These are phyloP conservation scores for Diaporthe capsici DNA, from an alignment of 2,329 filamentous ascomycete species.

Conservation along the genomic window DNA sequence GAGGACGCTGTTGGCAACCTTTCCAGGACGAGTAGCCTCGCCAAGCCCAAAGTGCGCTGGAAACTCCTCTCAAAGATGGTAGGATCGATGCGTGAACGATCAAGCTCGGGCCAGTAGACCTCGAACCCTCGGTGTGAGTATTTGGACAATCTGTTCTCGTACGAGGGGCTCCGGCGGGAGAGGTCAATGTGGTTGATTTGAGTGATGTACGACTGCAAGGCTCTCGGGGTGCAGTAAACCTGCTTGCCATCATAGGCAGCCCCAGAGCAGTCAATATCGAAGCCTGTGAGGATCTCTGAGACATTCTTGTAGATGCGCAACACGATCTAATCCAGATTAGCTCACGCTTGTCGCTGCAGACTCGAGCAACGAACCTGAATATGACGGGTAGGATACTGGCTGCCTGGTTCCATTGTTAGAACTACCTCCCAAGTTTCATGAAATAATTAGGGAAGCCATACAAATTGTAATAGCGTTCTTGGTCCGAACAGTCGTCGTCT, in stretches of 20 bases:
- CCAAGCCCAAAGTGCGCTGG: conserved; percentile 80
- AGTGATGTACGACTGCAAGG: conserved; percentile 83
- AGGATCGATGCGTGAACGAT: conserved; percentile 83
- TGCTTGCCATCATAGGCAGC: conserved; percentile 85
- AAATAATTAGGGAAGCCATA: conserved; percentile 43
- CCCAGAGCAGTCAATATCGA: conserved; percentile 89
- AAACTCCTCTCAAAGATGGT: conserved; percentile 91
- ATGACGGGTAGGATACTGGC: conserved; percentile 86
- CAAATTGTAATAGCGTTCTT: conserved; percentile 89
- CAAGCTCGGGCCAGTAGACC: conserved; percentile 82
- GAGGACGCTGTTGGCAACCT: conserved; percentile 78
- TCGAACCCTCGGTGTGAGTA: conserved; percentile 90
- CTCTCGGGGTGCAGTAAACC: conserved; percentile 84
- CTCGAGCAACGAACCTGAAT: conserved; percentile 65
- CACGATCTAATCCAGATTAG: conserved; percentile 72
- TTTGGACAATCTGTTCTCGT: conserved; percentile 89
- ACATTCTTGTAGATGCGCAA: conserved; percentile 87
- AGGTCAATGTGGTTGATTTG: conserved; percentile 87
- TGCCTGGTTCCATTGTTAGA: conserved; percentile 59
- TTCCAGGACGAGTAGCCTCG: conserved; percentile 84
- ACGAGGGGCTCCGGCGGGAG: conserved; percentile 84
- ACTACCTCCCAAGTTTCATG: background rate
- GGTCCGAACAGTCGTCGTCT: conserved; percentile 86
- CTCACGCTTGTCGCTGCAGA: background rate
- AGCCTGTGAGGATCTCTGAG: conserved; percentile 87